Percentiles rank a stretch among this genome's conserved stretches.
These are phyloP conservation scores for Pulveroboletus sp. DNA, from an alignment of 768 basidiomycete species.

Conservation along the genomic window DNA sequence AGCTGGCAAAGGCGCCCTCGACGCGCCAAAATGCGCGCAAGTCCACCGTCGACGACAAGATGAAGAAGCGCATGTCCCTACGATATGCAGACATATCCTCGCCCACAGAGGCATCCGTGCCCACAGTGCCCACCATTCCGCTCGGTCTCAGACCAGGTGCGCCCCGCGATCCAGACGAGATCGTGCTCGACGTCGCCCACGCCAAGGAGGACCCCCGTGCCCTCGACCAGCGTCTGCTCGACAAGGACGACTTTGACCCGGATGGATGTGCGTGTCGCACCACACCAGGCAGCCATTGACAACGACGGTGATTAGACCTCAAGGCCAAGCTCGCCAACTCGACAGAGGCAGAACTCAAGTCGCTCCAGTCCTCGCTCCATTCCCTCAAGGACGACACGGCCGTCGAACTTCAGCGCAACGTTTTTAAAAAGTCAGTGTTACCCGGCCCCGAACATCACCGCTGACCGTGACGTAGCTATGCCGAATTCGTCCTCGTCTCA, in stretches of 20 bases:
- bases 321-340: conserved; percentile 89
- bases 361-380: conserved; percentile 73
- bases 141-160: conserved; percentile 37
- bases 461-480: conserved; percentile 61
- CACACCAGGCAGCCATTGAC: neutral
- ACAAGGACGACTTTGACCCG: conserved; percentile 81
- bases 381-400: conserved; percentile 70
- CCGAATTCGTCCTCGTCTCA: conserved; percentile 94
- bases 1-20: conserved; percentile 27
- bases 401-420: conserved; percentile 82
- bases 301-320: conserved; percentile 45
- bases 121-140: conserved; percentile 59
- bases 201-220: conserved; percentile 57
- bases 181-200: conserved; percentile 39
- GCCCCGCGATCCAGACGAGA: conserved; percentile 45
- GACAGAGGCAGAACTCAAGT: conserved; percentile 75
- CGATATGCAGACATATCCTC: conserved; percentile 85
- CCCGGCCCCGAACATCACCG: neutral
- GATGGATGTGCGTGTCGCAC: conserved; percentile 68
- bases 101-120: conserved; percentile 56
- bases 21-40: conserved; percentile 45
- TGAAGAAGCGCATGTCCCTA: conserved; percentile 95
- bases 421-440: conserved; percentile 81
- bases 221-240: conserved; percentile 59
- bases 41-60: conserved; percentile 73